A percentile compares a stretch with the other conserved stretches of the same genome.
phyloP scores from a whole-genome alignment of 768 basidiomycete genomes.

The Leccinum obscurum region DNA sequence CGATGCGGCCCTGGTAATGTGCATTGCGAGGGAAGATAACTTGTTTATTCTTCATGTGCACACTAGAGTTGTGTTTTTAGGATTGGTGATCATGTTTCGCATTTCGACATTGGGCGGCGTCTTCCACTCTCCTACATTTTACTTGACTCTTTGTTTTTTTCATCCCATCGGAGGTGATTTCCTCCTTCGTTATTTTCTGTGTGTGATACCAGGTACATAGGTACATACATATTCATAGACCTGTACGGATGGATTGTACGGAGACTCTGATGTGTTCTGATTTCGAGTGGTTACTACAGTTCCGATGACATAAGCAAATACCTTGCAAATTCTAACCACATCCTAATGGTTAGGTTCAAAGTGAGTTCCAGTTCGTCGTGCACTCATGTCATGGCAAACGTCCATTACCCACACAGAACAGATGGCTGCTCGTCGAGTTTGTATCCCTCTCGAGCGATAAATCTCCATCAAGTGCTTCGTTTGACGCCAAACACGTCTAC shows the following conservation, averaged over 20 bases:
- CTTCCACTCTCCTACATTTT: too few species aligned
- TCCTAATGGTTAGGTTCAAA: constrained; percentile 58
- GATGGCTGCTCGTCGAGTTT: constrained; percentile 88
- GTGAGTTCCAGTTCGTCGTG: constrained; percentile 28
- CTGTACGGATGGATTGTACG: neutral
- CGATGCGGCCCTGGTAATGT: too few species aligned
- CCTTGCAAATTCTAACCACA: constrained; percentile 19
- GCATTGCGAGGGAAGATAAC: neutral
- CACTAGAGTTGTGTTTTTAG: neutral
- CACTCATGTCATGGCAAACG: neutral
- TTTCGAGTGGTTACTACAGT: too few species aligned
- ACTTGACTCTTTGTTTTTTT: neutral
- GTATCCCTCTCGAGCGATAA: constrained; percentile 42
- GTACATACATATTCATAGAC: constrained; percentile 3
- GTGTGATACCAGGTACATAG: constrained; percentile 10
- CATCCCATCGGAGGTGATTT: neutral
- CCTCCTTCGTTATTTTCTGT: neutral
- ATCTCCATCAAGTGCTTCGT: constrained; percentile 14
- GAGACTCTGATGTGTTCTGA: neutral
- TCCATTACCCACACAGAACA: constrained; percentile 55
- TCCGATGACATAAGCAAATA: constrained; percentile 16
- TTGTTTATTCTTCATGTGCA: neutral
- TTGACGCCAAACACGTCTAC: constrained; percentile 67
- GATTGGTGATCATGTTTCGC: neutral
- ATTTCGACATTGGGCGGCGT: neutral